These are phyloP conservation scores for Phytophthora crassamura DNA, from an alignment of 352 stramenopile species.

Conservation along the genomic window DNA sequence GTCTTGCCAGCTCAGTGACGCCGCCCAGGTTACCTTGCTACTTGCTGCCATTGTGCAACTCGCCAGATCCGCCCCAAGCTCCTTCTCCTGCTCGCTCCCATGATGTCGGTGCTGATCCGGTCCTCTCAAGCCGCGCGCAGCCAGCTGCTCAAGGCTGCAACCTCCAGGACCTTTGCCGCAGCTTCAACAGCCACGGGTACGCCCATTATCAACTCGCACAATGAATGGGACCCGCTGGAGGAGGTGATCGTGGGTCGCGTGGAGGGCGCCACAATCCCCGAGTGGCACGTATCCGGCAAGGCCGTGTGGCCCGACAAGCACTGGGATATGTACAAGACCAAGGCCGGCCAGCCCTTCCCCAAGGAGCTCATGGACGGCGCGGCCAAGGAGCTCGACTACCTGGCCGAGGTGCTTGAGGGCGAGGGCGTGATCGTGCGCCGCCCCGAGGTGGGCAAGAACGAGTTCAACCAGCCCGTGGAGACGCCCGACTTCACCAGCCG, in stretches of 20 bases:
- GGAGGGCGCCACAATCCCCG: slow-evolving; percentile 90
- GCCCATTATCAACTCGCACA: slow-evolving; percentile 91
- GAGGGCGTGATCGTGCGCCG: slow-evolving; percentile 88
- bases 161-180: slow-evolving; percentile 18
- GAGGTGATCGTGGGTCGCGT: slow-evolving; percentile 92
- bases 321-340: slow-evolving; percentile 92
- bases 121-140: slow-evolving; percentile 1
- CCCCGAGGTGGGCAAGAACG: slow-evolving; percentile 63
- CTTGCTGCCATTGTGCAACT: slow-evolving; percentile 19
- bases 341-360: slow-evolving; percentile 82
- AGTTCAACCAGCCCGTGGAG: slow-evolving; percentile 80
- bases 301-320: slow-evolving; percentile 89
- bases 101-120: slow-evolving; percentile 19
- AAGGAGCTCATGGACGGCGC: slow-evolving; percentile 78
- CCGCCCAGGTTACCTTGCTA: not conserved
- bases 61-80: slow-evolving; percentile 16
- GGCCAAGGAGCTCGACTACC: slow-evolving; percentile 86
- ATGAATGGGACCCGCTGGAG: slow-evolving; percentile 91
- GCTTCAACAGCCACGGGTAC: slow-evolving; percentile 39
- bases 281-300: slow-evolving; percentile 91
- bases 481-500: slow-evolving; percentile 89
- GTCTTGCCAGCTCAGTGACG: slow-evolving; percentile 12
- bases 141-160: slow-evolving; percentile 11
- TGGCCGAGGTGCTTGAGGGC: slow-evolving; percentile 81
- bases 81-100: not conserved